phyloP scores from a whole-genome alignment of 805 yeast genomes.

The Wickerhamomyces alni region DNA sequence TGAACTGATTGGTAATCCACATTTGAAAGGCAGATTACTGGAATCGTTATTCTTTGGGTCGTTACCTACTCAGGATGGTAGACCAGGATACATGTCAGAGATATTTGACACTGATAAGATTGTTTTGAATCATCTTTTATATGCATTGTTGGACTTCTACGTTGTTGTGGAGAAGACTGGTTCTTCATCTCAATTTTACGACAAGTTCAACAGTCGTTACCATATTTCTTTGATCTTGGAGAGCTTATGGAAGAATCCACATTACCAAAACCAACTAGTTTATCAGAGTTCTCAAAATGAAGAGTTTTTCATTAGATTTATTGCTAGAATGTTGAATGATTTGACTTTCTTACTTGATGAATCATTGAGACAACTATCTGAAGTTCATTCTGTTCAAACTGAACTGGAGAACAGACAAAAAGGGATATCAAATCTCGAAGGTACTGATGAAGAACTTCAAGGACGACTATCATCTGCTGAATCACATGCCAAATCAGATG shows the following conservation, averaged over 20 bases:
- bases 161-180: constrained; percentile 97
- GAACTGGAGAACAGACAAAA: constrained; percentile 50
- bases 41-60: constrained; percentile 78
- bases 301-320: constrained; percentile 84
- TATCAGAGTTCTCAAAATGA: constrained; percentile 61
- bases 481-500: constrained; percentile 70
- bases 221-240: constrained; percentile 80
- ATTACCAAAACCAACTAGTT: constrained; percentile 63
- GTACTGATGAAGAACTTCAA: constrained; percentile 55
- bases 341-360: constrained; percentile 90
- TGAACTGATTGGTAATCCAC: constrained; percentile 85
- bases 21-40: constrained; percentile 77
- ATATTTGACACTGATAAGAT: constrained; percentile 59
- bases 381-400: constrained; percentile 68
- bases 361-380: constrained; percentile 70
- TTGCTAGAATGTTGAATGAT: constrained; percentile 93
- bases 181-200: constrained; percentile 90
- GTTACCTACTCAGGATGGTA: constrained; percentile 44
- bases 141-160: constrained; percentile 82
- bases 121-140: constrained; percentile 61
- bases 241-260: constrained; percentile 71
- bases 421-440: constrained; percentile 31
- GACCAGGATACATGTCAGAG: constrained; percentile 69
- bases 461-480: constrained; percentile 58
- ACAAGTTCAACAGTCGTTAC: constrained; percentile 87